Evolutionary conservation across 148 eudicot species (phyloP).

Genomic region (Silene conica): DNA sequence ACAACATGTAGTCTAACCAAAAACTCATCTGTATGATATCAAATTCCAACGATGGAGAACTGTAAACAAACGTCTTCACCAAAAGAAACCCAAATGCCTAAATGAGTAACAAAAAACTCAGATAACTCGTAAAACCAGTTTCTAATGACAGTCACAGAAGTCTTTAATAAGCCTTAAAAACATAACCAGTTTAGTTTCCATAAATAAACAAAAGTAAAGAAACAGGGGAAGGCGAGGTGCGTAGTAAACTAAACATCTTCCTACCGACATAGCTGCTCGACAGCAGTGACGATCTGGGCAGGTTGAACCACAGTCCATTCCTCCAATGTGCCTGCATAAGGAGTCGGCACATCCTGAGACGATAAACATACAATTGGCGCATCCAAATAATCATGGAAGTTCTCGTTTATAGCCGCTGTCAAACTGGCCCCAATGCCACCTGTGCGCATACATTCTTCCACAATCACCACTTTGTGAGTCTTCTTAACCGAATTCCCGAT

Average conservation of each 20-base stretch:
- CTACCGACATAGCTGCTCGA: slow-evolving; percentile 68
- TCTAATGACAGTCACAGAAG: no score
- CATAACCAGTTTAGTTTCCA: no score
- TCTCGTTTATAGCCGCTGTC: slow-evolving; percentile 83
- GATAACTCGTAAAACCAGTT: no score
- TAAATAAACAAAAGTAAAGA: no score
- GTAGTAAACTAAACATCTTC: not conserved
- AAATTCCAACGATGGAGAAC: no score
- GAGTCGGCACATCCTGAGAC: slow-evolving; percentile 93
- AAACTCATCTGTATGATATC: no score
- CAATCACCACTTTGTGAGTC: slow-evolving; percentile 81
- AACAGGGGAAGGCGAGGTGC: not conserved
- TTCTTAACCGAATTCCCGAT: slow-evolving; percentile 86
- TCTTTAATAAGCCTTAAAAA: no score
- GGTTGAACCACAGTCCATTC: slow-evolving; percentile 82
- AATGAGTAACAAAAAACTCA: no score
- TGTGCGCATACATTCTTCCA: slow-evolving; percentile 90
- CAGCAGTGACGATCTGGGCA: slow-evolving; percentile 81
- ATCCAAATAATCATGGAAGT: slow-evolving; percentile 80
- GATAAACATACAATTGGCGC: slow-evolving; percentile 79
- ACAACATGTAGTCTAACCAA: no score
- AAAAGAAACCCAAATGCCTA: no score
- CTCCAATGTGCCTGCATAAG: slow-evolving; percentile 81
- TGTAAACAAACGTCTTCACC: no score
- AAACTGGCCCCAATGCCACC: slow-evolving; percentile 93